phyloP scores from a whole-genome alignment of 768 basidiomycete genomes.

The Pleurotus sapidus region DNA sequence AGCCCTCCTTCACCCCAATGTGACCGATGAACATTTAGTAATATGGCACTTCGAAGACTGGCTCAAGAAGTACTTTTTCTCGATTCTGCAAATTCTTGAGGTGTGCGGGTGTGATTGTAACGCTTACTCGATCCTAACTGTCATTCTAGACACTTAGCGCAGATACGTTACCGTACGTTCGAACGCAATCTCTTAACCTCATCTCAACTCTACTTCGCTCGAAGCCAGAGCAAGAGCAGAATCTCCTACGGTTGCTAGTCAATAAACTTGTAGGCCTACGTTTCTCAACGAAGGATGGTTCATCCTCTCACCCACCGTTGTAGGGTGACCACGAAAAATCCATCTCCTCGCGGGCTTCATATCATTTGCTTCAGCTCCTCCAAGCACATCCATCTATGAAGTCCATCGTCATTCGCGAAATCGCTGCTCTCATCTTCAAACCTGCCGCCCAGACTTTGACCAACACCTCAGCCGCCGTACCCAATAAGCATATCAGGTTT shows the following conservation, averaged over 20 bases:
- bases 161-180: slow-evolving; percentile 85
- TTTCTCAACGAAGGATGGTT: too few relatives aligned
- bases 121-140: neutral
- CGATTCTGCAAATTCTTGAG: slow-evolving; percentile 86
- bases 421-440: slow-evolving; percentile 73
- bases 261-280: slow-evolving; percentile 74
- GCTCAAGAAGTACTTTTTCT: slow-evolving; percentile 97
- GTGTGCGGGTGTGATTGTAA: slow-evolving; percentile 32
- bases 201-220: slow-evolving; percentile 79
- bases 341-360: slow-evolving; percentile 86
- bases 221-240: slow-evolving; percentile 97
- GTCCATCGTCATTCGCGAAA: slow-evolving; percentile 81
- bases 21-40: slow-evolving; percentile 71
- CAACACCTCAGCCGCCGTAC: slow-evolving; percentile 30
- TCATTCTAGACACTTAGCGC: slow-evolving; percentile 65
- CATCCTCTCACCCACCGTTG: too few relatives aligned
- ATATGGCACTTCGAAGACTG: slow-evolving; percentile 96
- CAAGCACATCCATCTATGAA: slow-evolving; percentile 96
- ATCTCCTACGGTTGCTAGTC: slow-evolving; percentile 85
- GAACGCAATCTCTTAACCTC: slow-evolving; percentile 78
- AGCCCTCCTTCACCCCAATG: slow-evolving; percentile 57
- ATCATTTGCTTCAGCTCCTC: slow-evolving; percentile 84
- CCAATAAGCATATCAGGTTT: slow-evolving; percentile 55
- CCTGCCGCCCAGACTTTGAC: slow-evolving; percentile 32
- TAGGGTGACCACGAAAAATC: slow-evolving; percentile 89